phyloP scores from a whole-genome alignment of 192 early-diverging fungal species.

The Podila clonocystis region DNA sequence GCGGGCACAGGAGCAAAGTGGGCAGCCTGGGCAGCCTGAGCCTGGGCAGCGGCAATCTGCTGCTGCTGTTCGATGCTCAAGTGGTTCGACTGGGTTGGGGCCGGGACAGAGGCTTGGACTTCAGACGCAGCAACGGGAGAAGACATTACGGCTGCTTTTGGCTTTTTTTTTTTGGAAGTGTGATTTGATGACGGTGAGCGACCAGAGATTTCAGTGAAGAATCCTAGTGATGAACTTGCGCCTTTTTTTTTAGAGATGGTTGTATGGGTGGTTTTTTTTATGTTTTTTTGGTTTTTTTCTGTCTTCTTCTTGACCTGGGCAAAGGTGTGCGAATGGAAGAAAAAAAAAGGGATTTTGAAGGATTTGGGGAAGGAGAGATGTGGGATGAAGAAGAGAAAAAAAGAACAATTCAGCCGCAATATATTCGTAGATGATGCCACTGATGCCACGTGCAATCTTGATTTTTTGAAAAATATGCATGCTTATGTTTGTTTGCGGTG shows the following conservation, averaged over 20 bases:
- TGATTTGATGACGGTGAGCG: no score
- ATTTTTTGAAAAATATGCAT: no score
- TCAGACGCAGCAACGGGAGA: slow-evolving; percentile 42
- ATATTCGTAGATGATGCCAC: not conserved
- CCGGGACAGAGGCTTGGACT: slow-evolving; percentile 42
- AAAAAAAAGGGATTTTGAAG: slow-evolving; percentile 8
- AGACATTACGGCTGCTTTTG: slow-evolving; percentile 31
- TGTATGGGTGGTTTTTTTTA: slow-evolving; percentile 1
- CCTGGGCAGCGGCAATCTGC: slow-evolving; percentile 58
- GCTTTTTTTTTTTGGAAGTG: slow-evolving; percentile 9
- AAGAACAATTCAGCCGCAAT: not conserved
- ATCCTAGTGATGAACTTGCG: no score
- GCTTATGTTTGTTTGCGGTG: no score
- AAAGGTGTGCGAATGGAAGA: slow-evolving; percentile 17
- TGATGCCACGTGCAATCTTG: not conserved
- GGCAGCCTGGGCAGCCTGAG: slow-evolving; percentile 40
- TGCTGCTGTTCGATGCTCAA: slow-evolving; percentile 56
- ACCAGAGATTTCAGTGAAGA: no score
- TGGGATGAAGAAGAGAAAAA: slow-evolving; percentile 7
- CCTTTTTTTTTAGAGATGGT: no score
- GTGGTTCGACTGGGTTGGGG: slow-evolving; percentile 47
- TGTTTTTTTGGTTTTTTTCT: slow-evolving; percentile 9
- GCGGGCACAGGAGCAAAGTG: slow-evolving; percentile 51
- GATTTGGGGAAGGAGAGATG: slow-evolving; percentile 3
- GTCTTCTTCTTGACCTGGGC: slow-evolving; percentile 18